Percentiles rank a stretch among this genome's conserved stretches.
Evolutionary conservation across 1,284 basidiomycete species (phyloP).

Genomic region (Fomitopsis palustris): DNA sequence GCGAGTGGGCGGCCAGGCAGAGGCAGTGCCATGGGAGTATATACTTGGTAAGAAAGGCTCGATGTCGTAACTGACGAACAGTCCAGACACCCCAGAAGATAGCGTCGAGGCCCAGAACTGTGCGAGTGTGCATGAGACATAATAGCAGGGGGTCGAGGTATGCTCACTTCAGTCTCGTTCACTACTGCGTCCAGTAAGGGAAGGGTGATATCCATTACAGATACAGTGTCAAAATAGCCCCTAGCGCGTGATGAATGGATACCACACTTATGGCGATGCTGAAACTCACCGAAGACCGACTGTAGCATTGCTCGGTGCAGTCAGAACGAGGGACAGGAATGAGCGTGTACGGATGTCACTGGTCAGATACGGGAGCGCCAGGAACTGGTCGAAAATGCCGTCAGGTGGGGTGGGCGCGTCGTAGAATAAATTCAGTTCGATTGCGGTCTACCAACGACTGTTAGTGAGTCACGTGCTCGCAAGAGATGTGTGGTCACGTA

Average conservation of each 20-base stretch:
- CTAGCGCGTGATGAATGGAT: slow-evolving; percentile 23
- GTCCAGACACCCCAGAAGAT: slow-evolving; percentile 13
- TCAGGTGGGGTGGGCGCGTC: slow-evolving; percentile 37
- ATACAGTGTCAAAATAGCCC: slow-evolving; percentile 46
- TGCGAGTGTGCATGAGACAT: neutral
- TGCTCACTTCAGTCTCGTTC: slow-evolving; percentile 47
- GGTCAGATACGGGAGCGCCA: slow-evolving; percentile 29
- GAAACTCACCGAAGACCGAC: slow-evolving; percentile 33
- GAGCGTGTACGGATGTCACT: slow-evolving; percentile 32
- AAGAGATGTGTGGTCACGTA: slow-evolving; percentile 13
- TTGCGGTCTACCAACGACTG: slow-evolving; percentile 15
- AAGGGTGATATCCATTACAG: slow-evolving; percentile 38
- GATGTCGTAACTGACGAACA: slow-evolving; percentile 45
- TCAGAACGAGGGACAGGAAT: slow-evolving; percentile 36
- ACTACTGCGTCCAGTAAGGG: slow-evolving; percentile 41
- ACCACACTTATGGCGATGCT: neutral
- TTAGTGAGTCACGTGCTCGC: neutral
- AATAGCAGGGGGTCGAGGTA: neutral
- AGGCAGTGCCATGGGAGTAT: slow-evolving; percentile 36
- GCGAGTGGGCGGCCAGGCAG: slow-evolving; percentile 49
- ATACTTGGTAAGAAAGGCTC: slow-evolving; percentile 51
- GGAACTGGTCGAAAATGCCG: slow-evolving; percentile 41
- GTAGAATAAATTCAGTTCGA: slow-evolving; percentile 36
- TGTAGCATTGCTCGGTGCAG: slow-evolving; percentile 39
- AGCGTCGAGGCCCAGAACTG: slow-evolving; percentile 27